These are phyloP conservation scores for Geosmithia putterillii DNA, from an alignment of 2,329 filamentous ascomycete species.

Conservation along the genomic window DNA sequence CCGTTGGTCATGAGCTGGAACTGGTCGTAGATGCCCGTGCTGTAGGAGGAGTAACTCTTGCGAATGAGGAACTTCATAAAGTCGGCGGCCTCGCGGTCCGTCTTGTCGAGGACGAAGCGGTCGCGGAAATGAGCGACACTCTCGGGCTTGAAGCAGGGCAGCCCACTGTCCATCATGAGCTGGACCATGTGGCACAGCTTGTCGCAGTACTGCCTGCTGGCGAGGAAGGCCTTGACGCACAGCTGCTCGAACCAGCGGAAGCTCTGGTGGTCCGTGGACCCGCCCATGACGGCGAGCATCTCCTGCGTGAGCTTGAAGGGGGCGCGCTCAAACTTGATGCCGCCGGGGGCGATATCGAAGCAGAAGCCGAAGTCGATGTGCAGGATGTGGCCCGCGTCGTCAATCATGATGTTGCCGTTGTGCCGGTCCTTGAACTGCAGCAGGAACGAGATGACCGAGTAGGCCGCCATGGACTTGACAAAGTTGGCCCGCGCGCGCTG, in stretches of 20 bases:
- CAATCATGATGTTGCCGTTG: slow-evolving; percentile 99
- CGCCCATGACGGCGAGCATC: slow-evolving; percentile 99
- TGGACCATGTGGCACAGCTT: slow-evolving; percentile 83
- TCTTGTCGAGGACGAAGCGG: slow-evolving; percentile 84
- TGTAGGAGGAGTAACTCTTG: slow-evolving; percentile 83
- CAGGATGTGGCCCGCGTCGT: slow-evolving; percentile 91
- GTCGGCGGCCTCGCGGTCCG: slow-evolving; percentile 83
- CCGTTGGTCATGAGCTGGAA: slow-evolving; percentile 97
- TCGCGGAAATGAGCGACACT: slow-evolving; percentile 88
- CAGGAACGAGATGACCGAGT: slow-evolving; percentile 91
- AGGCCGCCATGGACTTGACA: slow-evolving; percentile 98
- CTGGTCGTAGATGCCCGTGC: slow-evolving; percentile 91
- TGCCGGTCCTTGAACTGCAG: slow-evolving; percentile 98
- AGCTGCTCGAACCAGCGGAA: slow-evolving; percentile 97
- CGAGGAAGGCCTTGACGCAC: slow-evolving; percentile 89
- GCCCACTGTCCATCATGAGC: slow-evolving; percentile 88
- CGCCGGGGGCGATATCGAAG: slow-evolving; percentile 95
- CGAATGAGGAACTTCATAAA: slow-evolving; percentile 84
- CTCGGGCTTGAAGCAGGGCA: slow-evolving; percentile 97
- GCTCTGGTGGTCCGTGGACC: slow-evolving; percentile 67
- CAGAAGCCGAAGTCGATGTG: slow-evolving; percentile 99
- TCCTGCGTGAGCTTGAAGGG: slow-evolving; percentile 97
- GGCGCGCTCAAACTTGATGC: slow-evolving; percentile 93
- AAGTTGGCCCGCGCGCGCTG: slow-evolving; percentile 95
- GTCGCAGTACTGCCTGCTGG: slow-evolving; percentile 72